A percentile compares a stretch with the other conserved stretches of the same genome.
Conservation (phyloP, 106 monocot species). For the Dendrobium officinale region DNA sequence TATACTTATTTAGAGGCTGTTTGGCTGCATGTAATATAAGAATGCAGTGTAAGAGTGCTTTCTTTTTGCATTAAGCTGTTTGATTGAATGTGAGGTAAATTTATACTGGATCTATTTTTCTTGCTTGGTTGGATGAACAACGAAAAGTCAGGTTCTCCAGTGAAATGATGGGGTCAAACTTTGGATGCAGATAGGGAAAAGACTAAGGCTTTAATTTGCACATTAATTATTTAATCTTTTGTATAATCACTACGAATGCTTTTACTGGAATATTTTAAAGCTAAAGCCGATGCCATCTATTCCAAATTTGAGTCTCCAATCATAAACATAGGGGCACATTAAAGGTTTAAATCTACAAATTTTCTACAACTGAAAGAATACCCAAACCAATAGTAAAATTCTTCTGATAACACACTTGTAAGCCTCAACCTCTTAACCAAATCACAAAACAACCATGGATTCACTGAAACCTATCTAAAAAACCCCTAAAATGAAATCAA, state of each 20-base stretch:
- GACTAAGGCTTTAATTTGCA: not conserved
- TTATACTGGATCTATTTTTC: not conserved
- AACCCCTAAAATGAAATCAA: not conserved
- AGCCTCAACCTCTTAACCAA: not conserved
- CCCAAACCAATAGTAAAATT: not conserved
- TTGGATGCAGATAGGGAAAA: not conserved
- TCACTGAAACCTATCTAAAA: not conserved
- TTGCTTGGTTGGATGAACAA: not conserved
- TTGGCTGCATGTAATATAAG: not conserved
- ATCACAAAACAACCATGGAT: not conserved
- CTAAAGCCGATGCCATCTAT: not conserved
- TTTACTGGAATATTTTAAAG: not conserved
- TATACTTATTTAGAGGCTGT: not conserved
- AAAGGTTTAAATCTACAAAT: not conserved
- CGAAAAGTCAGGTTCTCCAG: not conserved
- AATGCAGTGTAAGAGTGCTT: not conserved
- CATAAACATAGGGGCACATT: not conserved
- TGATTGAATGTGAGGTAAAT: not conserved
- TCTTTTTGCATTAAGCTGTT: not conserved
- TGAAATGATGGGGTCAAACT: not conserved
- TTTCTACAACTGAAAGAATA: not conserved
- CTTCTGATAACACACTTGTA: not conserved
- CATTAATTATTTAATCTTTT: not conserved
- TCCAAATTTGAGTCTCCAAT: not conserved
- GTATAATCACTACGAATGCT: not conserved